Base-by-base conservation (phyloP, 208 protist genomes). In the Leishmania turanica region DNA sequence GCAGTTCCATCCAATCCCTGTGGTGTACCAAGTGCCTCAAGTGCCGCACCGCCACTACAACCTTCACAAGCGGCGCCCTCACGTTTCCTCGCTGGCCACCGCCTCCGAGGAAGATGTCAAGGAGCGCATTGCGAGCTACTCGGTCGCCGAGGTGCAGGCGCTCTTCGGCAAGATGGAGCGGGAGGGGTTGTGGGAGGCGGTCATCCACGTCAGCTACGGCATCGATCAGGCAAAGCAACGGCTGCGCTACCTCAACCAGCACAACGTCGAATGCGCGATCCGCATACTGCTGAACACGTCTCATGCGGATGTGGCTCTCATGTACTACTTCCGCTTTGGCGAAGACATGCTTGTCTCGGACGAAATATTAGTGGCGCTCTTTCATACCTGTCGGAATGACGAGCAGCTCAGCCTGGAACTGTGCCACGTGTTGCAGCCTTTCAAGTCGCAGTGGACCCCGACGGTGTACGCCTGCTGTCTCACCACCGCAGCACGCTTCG, bases 381-480 rank as follows among this genome's bases (percentile, higher is more conserved):
- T 95, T 82, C 89, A 96, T 75, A 76, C 82, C 1, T 91, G 88
- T 65, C 86, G 91, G 2, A 76, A 90, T 60, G 81, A 87, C 53
- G 76, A 86, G 70, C 76, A 86, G 68, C 79, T 83, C 0, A 92
- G 85, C 58, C 70, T 92, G n/a, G 82, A 87, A 40, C 85, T 96
- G 15, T 94, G 90, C 54, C 71, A 89, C 17, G 76, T 49, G 1
- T 60, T 96, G 17, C 78, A 86, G 40, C 84, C 87, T 0, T 95
- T 95, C 81, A 71, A 89, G 72, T 56, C 84, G 31, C 80, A 88
- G 42, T 96, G 91, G 93, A 91, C 86, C 17, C 79, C 87, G 5
- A 81, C 87, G 1, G 86, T 92, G 45, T 96, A 93, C 84, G 91
- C 91, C 19, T 96, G 91, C 74, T 95, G 91, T 60, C 86, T 96